Evolutionary conservation across 2,329 filamentous ascomycete species (phyloP), one percentile per base, ranked within the genome.

Genomic region (Fusarium haematococcum): DNA sequence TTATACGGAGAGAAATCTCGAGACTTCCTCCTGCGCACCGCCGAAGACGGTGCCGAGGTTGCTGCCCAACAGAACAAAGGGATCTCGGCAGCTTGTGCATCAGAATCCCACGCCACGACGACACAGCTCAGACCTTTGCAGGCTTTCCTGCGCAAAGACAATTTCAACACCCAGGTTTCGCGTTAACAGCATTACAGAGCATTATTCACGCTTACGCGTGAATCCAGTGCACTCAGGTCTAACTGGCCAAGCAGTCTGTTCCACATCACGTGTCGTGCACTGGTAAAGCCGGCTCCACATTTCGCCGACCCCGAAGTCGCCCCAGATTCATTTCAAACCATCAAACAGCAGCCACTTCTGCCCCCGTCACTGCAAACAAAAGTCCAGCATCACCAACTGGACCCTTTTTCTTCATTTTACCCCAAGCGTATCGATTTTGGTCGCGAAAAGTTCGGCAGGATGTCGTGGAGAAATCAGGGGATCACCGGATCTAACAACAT

Each of bases 401-500:
- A 41, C 43, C 41, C 54, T 63, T 66, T 71, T 64, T 8, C 33
- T 57, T 33, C 52, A 54, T 41, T 43, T 68, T 60, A 67, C 20
- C 63, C 33, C 35, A 5, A 56, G 13, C 43, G n/a, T 23, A 68
- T 72, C 54, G 39, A 59, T 39, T 67, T 52, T 45, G 45, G 68
- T 54, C 62, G 41, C 57, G 20, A 32, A 57, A 35, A 35, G 16
- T 6, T 37, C 35, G 27, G 39, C 57, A 86, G 75, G 7, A 92
- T 93, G 91, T 87, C 91, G 80, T 92, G 91, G 91, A 88, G 90
- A 86, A 90, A 85, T 68, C 91, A 92, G 83, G 97, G 97, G 78
- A 97, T 98, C 82, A 99, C 97, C 23, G 97, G 97, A 62, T 98
- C 97, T 52, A 99, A 99, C 85, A 98, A 98, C 81, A 97, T 99